Base-by-base conservation (phyloP, 495 filamentous ascomycete species). In the Polyplosphaeria fusca region DNA sequence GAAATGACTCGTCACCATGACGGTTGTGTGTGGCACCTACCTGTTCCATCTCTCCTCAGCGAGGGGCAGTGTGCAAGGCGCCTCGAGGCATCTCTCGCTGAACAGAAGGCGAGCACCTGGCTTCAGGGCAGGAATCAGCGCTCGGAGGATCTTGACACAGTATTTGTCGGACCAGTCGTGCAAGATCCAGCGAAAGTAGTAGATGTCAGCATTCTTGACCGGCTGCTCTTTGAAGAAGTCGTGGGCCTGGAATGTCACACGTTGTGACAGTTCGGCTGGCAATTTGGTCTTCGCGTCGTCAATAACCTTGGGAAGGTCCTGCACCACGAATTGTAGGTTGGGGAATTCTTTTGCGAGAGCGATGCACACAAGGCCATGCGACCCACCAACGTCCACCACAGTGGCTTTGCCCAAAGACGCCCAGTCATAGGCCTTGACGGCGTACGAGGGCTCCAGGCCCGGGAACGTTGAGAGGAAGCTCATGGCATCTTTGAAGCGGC, bases 121-220 rank as follows among this genome's bases (percentile, higher is more conserved):
- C 35, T 60, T 60, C 27, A 60, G 19, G 20, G 47, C 56, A 11
- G 56, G 56, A 23, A 60, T 32, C 39, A 60, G 47, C 14, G 18
- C 35, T 41, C 24, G 25, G 7, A 62, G n/a, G 18, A 58, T 57
- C 47, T 52, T 38, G 24, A 58, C 16, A 42, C 45, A 58, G 26
- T 62, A 57, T 25, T 62, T 54, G 47, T 58, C 54, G 26, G 38
- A 38, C 59, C 59, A 62, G 59, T 62, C 40, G 27, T 62, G 59
- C n/a, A 62, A 16, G 26, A 58, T 58, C 43, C 30, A 62, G 19
- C 59, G 45, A 16, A 58, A 50, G 20, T 39, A 62, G 40, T 62
- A 62, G 26, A 58, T 37, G 13, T 58, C 52, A 39, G 59, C 53
- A 48, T 42, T 26, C 37, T 58, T 62, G 26, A 57, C 41, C 22